Evolutionary conservation across 2,329 filamentous ascomycete genomes (phyloP).

Genomic region (Colletotrichum acutatum): DNA sequence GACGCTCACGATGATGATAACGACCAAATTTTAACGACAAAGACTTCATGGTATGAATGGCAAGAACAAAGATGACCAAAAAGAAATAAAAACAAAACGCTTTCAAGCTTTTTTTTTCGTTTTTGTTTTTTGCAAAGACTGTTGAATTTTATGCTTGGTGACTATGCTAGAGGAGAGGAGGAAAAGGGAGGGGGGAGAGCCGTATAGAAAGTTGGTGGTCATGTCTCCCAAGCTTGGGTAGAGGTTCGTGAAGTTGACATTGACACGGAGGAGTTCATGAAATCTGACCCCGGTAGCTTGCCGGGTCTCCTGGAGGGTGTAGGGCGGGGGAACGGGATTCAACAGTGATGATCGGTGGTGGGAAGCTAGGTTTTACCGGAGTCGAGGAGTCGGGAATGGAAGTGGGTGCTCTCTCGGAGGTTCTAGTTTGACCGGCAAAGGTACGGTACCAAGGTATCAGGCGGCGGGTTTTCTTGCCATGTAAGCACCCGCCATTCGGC

Average conservation of each 20-base stretch:
- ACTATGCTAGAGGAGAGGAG: not conserved
- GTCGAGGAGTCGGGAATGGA: constrained; percentile 6
- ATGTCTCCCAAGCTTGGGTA: too few relatives aligned
- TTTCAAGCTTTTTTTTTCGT: not conserved
- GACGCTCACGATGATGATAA: constrained; percentile 28
- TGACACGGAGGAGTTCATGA: too few relatives aligned
- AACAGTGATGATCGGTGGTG: not conserved
- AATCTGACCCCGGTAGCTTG: too few relatives aligned
- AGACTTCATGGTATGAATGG: constrained; percentile 18
- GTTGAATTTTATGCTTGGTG: not conserved
- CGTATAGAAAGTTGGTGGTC: too few relatives aligned
- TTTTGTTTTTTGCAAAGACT: not conserved
- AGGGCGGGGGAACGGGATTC: too few relatives aligned
- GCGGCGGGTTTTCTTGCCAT: not conserved
- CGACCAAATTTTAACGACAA: constrained; percentile 12
- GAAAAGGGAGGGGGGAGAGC: too few relatives aligned
- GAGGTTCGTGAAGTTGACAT: too few relatives aligned
- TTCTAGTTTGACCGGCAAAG: not conserved
- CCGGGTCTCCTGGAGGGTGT: too few relatives aligned
- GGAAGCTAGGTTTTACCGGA: not conserved
- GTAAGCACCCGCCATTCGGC: not conserved
- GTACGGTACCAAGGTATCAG: too few relatives aligned
- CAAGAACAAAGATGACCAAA: not conserved
- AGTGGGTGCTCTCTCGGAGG: not conserved
- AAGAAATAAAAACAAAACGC: constrained; percentile 1